Evolutionary conservation across 495 filamentous ascomycete species (phyloP), one percentile per base, ranked within the genome.

Genomic region (Pseudomonodictys pantanalensis): DNA sequence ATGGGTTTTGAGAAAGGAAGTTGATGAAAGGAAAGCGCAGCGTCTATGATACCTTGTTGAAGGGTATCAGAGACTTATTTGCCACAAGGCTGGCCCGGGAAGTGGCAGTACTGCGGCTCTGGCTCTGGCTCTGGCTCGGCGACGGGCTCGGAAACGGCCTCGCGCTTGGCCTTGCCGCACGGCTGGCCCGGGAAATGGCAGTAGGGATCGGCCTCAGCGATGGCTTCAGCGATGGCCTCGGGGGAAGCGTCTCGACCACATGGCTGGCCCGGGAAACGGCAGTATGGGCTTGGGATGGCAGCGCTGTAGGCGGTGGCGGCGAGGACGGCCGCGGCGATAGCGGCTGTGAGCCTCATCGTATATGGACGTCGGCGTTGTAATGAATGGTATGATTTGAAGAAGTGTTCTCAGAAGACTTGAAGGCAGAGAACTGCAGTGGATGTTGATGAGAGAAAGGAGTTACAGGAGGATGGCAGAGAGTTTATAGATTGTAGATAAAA

Each of bases 291-390:
- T 22, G 46, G 58, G 60, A 59, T 39, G 23, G 66, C 62, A 32
- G 49, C 44, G 23, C 50, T 49, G 58, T 57, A 49, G 22, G 67
- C 55, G 26, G 53, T 68, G 17, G 75, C 74, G 32, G 73, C 73
- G 39, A 81, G 44, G 49, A 76, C 52, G 43, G 75, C 71, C 46
- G 77, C 41, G 26, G 66, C 57, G 48, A 70, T 52, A 48, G 78
- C 52, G 26, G 73, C 62, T 49, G 72, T 62, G 64, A 79, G 54
- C 77, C 81, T 81, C 80, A 83, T 82, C 25, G 54, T 75, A 20
- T 48, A 43, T 52, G 35, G 29, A 48, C 42, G 43, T 20, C 42
- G 28, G 44, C 9, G 30, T n/a, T 60, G 26, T 42, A 46, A 54
- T 42, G 53, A 55, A 38, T 54, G 39, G 22, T 53, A 33, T 41